These are phyloP conservation scores for Phalaenopsis equestris DNA, from an alignment of 106 monocot genomes.

Conservation along the genomic window DNA sequence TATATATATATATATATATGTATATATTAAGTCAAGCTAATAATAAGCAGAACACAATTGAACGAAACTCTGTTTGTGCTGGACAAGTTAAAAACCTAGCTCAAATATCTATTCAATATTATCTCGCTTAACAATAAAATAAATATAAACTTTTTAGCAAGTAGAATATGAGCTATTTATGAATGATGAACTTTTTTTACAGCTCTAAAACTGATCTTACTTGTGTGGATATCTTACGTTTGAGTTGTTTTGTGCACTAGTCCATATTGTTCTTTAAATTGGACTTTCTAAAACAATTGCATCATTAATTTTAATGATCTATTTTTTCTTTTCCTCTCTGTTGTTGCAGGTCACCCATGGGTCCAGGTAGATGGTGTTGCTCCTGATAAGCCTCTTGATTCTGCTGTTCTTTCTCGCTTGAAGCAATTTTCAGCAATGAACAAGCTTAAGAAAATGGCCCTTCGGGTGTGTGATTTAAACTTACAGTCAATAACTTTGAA, in stretches of 20 bases:
- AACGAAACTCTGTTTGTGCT: too few species aligned
- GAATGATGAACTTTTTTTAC: too few species aligned
- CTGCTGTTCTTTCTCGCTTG: constrained; percentile 25
- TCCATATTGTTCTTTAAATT: not conserved
- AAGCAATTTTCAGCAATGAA: constrained; percentile 33
- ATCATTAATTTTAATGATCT: not conserved
- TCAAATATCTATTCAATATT: too few species aligned
- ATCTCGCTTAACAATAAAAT: too few species aligned
- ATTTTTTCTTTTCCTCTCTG: not conserved
- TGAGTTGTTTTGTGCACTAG: not conserved
- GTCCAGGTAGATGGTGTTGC: constrained; percentile 24
- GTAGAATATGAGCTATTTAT: too few species aligned
- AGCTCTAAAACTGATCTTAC: not conserved
- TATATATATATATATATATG: too few species aligned
- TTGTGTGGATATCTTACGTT: not conserved
- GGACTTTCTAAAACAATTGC: not conserved
- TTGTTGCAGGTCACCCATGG: constrained; percentile 27
- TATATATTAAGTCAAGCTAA: too few species aligned
- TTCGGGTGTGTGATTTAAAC: constrained; percentile 16
- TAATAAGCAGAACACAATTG: too few species aligned
- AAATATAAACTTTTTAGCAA: too few species aligned
- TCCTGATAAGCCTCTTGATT: constrained; percentile 29
- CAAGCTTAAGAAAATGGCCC: constrained; percentile 30
- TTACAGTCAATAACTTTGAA: not conserved
- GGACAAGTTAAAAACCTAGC: too few species aligned